Evolutionary conservation across 78 protist genomes (phyloP).

Genomic region (Dictyostelium intermedium): DNA sequence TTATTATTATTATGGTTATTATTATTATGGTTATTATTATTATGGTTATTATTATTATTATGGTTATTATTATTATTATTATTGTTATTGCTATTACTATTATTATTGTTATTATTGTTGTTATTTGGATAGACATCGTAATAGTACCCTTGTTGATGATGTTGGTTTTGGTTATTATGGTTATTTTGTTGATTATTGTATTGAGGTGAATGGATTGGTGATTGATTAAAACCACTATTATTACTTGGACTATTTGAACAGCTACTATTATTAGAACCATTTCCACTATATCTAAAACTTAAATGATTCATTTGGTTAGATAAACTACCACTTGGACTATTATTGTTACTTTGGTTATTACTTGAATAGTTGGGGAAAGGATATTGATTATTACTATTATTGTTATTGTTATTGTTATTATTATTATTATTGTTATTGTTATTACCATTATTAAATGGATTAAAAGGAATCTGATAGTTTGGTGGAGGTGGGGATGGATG

Average conservation of each 20-base stretch:
- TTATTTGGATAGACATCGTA: neutral
- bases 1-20: neutral
- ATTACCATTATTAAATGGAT: neutral
- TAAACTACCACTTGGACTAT: neutral
- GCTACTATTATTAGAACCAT: neutral
- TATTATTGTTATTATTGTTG: neutral
- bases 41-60: neutral
- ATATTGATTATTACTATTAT: neutral
- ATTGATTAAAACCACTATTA: neutral
- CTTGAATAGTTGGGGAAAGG: neutral
- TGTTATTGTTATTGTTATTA: neutral
- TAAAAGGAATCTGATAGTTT: neutral
- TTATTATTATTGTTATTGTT: neutral
- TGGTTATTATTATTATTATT: neutral
- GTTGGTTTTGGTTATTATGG: neutral
- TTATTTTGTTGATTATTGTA: neutral
- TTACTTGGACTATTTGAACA: neutral
- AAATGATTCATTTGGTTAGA: neutral
- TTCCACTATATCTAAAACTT: neutral
- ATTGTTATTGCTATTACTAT: neutral
- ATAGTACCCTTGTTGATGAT: neutral
- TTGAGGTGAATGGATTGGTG: neutral
- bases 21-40: neutral
- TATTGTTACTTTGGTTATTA: neutral
- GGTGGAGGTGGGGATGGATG: neutral